Evolutionary conservation across 1,284 basidiomycete species (phyloP), one percentile per base, ranked within the genome.

Genomic region (Ustilago bromivora): DNA sequence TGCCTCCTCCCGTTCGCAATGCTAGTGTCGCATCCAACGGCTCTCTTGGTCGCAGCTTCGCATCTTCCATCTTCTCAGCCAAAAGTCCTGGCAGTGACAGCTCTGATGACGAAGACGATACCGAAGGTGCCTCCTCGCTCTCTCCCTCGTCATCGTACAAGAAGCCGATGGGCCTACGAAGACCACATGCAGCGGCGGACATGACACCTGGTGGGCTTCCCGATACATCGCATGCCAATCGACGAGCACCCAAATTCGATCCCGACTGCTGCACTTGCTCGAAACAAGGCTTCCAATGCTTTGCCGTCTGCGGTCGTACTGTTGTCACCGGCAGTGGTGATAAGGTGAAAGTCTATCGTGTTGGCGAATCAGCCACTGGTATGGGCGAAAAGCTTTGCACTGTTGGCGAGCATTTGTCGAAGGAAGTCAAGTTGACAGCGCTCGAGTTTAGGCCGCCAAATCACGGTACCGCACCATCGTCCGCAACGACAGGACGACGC

Each of bases 321-420:
- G 67, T 82, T 9, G 76, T 76, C 13, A 76, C 73, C 0, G 80
- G 76, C 11, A 73, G 71, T 41, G 79, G 74, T 4, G 79, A 80
- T 60, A 81, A 81, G 58, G 70, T 82, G 61, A 77, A 77, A 32
- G 70, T 82, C 13, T 81, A 82, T 41, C 67, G 80, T 34, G 74
- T 82, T 4, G 80, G 79, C 17, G 71, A 73, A 41, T 65, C 66
- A 13, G 76, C 79, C 2, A 52, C 41, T 12, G 74, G 66, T 2
- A 41, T 63, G 0, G 78, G 75, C 1, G 77, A 80, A 41, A 78
- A 82, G 58, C 65, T 82, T 9, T 79, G 77, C 53, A 76, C 73
- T 1, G 76, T 77, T 5, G 78, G 78, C 52, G 78, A 75, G 40
- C 66, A 74, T 49, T 43, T 71, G 46, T 71, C 65, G 11, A 76